Percentiles rank a stretch among this genome's conserved stretches.
Evolutionary conservation across 139 green algal species (phyloP).

Genomic region (Chlamydomonas eustigma): DNA sequence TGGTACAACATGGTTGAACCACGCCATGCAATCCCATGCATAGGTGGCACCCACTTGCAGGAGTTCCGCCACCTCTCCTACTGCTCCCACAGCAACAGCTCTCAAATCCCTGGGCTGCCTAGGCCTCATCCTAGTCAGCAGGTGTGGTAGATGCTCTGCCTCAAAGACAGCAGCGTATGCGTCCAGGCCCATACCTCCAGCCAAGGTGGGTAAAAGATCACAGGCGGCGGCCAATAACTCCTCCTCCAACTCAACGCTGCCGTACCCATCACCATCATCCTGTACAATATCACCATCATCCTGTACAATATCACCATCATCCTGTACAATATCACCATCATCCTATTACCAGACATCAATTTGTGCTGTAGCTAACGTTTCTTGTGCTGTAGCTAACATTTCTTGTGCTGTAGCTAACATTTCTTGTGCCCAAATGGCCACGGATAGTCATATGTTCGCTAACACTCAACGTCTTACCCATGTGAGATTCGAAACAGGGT

Average conservation of each 20-base stretch:
- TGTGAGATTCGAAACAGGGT: too few species aligned
- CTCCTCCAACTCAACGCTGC: constrained; percentile 34
- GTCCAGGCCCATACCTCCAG: constrained; percentile 35
- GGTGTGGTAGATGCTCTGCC: constrained; percentile 30
- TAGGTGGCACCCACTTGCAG: constrained; percentile 26
- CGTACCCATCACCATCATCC: constrained; percentile 26
- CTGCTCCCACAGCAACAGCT: constrained; percentile 44
- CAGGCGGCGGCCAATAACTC: constrained; percentile 55
- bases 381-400: too few species aligned
- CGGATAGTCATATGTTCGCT: too few species aligned
- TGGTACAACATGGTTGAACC: background rate
- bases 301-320: too few species aligned
- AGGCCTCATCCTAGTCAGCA: constrained; percentile 40
- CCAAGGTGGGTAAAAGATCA: constrained; percentile 60
- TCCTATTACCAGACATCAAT: too few species aligned
- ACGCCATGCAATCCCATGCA: background rate
- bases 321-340: too few species aligned
- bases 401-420: too few species aligned
- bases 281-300: too few species aligned
- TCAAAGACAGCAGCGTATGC: constrained; percentile 58
- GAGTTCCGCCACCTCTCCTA: constrained; percentile 60
- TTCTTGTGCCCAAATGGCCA: too few species aligned
- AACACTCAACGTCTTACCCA: too few species aligned
- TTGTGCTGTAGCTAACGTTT: too few species aligned
- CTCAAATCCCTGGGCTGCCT: constrained; percentile 39